Percentiles rank a stretch among this genome's conserved stretches.
phyloP scores from a whole-genome alignment of 306 rosid species.

The Psophocarpus tetragonolobus region DNA sequence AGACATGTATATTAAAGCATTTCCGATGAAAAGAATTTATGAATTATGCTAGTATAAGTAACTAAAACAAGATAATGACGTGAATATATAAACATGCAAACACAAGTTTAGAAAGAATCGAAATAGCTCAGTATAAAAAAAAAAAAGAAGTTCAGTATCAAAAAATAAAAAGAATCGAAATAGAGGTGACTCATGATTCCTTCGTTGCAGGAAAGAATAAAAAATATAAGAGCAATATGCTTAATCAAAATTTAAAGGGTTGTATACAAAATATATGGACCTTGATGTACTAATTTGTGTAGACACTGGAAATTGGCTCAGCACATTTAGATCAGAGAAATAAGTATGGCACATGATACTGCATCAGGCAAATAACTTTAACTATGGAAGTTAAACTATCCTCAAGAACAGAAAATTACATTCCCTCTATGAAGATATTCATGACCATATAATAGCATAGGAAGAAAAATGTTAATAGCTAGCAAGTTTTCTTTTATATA shows the following conservation, averaged over 20 bases:
- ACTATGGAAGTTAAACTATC: not conserved
- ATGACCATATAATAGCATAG: not conserved
- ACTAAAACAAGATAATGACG: not conserved
- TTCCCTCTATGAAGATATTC: not conserved
- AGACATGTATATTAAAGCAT: no score
- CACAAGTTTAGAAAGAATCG: not conserved
- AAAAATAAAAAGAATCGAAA: no score
- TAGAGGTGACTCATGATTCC: not conserved
- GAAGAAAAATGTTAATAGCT: not conserved
- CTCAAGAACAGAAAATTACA: not conserved
- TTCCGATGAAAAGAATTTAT: no score
- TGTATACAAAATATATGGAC: conserved; percentile 56
- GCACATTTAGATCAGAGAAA: conserved; percentile 52
- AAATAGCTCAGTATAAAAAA: no score
- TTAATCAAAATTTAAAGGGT: conserved; percentile 44
- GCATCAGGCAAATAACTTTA: no score
- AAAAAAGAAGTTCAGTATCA: no score
- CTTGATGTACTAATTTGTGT: not conserved
- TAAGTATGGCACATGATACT: not conserved
- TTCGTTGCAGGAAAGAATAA: not conserved
- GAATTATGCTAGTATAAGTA: no score
- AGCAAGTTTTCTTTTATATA: no score
- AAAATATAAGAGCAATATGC: not conserved
- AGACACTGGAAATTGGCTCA: conserved; percentile 49
- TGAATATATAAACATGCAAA: not conserved